phyloP scores from a whole-genome alignment of 495 filamentous ascomycete species.

The Penicillium canariense region DNA sequence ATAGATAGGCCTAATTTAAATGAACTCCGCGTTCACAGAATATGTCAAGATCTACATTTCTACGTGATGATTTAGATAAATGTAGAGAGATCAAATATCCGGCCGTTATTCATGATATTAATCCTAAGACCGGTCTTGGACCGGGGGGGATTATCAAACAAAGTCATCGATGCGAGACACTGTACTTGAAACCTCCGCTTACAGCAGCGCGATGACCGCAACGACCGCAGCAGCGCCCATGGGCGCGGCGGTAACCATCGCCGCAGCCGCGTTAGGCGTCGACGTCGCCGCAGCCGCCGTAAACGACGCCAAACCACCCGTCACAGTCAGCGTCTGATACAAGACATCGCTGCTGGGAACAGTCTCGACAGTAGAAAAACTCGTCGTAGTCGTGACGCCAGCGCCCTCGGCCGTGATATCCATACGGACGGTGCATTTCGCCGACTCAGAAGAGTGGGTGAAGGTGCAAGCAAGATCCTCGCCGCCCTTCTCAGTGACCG shows the following conservation, averaged over 20 bases:
- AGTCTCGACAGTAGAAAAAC: too few species aligned
- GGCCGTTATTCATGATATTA: too few species aligned
- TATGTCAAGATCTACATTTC: too few species aligned
- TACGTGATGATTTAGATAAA: too few species aligned
- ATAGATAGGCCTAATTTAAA: too few species aligned
- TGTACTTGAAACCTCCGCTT: too few species aligned
- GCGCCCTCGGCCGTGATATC: neutral
- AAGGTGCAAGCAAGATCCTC: constrained; percentile 10
- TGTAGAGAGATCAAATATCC: too few species aligned
- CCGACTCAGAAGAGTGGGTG: constrained; percentile 14
- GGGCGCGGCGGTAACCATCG: constrained; percentile 19
- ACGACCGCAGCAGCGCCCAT: constrained; percentile 12
- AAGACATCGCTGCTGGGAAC: neutral
- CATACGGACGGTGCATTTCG: neutral
- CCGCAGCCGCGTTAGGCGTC: constrained; percentile 11
- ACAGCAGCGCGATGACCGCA: too few species aligned
- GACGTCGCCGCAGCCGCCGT: constrained; percentile 2
- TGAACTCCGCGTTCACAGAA: too few species aligned
- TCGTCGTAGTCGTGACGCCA: neutral
- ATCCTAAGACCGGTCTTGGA: too few species aligned
- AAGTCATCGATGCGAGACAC: too few species aligned
- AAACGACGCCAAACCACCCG: constrained; percentile 9
- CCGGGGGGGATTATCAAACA: too few species aligned
- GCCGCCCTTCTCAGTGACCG: neutral
- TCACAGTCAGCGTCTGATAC: constrained; percentile 8